Evolutionary conservation across 1,284 basidiomycete species (phyloP).

Genomic region (Rugiboletus extremiorientalis): DNA sequence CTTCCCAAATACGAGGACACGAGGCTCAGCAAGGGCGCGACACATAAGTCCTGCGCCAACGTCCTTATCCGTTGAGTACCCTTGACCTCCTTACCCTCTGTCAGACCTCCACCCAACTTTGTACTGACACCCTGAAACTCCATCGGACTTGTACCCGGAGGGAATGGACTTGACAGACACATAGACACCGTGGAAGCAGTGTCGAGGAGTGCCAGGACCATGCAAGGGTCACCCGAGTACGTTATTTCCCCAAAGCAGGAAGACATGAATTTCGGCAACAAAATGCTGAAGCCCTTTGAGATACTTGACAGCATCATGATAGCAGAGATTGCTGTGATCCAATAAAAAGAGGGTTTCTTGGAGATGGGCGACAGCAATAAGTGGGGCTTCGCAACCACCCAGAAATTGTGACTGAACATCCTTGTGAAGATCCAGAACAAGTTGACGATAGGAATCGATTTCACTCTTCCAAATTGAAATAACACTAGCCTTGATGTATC

Average conservation of each 20-base stretch:
- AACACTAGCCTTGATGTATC: constrained; percentile 8
- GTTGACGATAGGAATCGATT: neutral
- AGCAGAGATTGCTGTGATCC: neutral
- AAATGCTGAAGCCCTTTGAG: neutral
- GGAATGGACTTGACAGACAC: no score
- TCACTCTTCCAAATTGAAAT: neutral
- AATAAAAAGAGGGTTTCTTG: constrained; percentile 4
- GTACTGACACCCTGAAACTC: no score
- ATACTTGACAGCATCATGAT: constrained; percentile 7
- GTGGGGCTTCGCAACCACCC: neutral
- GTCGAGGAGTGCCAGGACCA: neutral
- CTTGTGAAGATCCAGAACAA: neutral
- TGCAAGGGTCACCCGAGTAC: neutral
- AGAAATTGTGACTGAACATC: no score
- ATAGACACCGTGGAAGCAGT: neutral
- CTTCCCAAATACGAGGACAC: no score
- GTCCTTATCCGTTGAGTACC: no score
- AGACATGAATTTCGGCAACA: constrained; percentile 2
- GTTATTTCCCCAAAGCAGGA: constrained; percentile 1
- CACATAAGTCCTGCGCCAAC: no score
- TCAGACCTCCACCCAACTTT: no score
- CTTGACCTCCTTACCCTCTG: no score
- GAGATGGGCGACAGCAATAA: neutral
- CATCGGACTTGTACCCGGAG: no score
- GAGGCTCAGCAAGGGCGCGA: no score